Conservation (phyloP, 1,284 basidiomycete species). For the Vanrija sp. region DNA sequence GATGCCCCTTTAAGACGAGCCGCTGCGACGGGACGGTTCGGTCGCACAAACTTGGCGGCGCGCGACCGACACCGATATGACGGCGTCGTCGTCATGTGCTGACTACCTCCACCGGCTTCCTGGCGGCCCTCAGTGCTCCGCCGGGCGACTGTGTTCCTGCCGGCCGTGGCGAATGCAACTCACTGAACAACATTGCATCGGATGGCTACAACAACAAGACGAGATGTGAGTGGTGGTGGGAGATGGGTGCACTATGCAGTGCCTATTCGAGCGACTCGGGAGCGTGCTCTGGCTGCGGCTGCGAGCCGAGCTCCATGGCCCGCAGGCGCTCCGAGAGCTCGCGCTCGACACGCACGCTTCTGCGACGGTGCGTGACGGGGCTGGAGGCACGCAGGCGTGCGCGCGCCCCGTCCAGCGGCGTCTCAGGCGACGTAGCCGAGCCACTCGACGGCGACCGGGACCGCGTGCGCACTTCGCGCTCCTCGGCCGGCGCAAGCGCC, state of each 20-base stretch:
- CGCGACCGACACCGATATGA: no score
- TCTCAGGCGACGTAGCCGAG: neutral
- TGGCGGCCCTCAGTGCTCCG: no score
- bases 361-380: constrained; percentile 4
- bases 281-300: neutral
- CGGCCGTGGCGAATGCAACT: no score
- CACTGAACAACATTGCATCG: no score
- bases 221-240: no score
- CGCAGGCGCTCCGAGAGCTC: constrained; percentile 37
- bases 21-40: no score
- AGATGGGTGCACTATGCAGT: no score
- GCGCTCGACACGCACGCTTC: constrained; percentile 27
- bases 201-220: neutral
- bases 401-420: neutral
- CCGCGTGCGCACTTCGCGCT: neutral
- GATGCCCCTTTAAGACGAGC: no score
- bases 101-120: no score
- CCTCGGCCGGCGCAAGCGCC: constrained; percentile 1
- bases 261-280: neutral
- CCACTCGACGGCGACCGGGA: neutral
- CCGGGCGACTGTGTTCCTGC: no score
- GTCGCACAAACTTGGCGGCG: no score
- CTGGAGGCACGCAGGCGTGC: neutral
- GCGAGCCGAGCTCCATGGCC: constrained; percentile 10
- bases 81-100: no score